Evolutionary conservation across 352 stramenopile species (phyloP), one percentile per base, ranked within the genome.

Genomic region (Phytophthora kernoviae): DNA sequence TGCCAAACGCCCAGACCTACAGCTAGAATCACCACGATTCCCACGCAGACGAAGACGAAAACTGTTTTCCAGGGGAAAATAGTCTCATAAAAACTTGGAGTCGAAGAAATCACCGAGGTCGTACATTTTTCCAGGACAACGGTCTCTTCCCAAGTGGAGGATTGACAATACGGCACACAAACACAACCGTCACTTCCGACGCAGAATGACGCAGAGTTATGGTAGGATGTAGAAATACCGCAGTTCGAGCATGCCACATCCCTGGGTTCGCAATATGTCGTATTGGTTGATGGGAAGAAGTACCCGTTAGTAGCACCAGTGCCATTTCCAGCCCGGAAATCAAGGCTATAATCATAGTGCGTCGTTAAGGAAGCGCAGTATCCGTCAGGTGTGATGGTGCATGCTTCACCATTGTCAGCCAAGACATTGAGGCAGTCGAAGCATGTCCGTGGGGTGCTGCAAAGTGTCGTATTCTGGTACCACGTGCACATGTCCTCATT

Each of bases 271-370:
- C 78, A 88, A 54, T 88, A 88, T 0, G 65, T 77, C 0, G 70
- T 77, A 65, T 88, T 85, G 24, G 54, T 69, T 0, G 73, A 77
- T 15, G 73, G 68, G 56, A 77, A 88, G 57, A 66, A 84, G 65
- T 65, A 63, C 46, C 46, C 54, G 14, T 68, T 66, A 1, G 27
- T 27, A n/a, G 26, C 56, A 1, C 36, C 47, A 22, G 30, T 62
- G 11, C 57, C 62, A 39, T 65, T 73, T 24, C 45, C 3, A 0
- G 20, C 50, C 1, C 72, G 60, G 44, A 70, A 77, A 45, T 78
- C 68, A 5, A 63, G 36, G 1, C 24, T 54, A 32, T 46, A 62
- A 11, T 62, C 52, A 58, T 78, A 77, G 6, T 24, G 60, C 21
- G 30, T 63, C 10, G 27, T 4, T 24, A 77, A 46, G 10, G 66